phyloP scores from a whole-genome alignment of 2,329 filamentous ascomycete genomes.

The Colletotrichum graminicola region DNA sequence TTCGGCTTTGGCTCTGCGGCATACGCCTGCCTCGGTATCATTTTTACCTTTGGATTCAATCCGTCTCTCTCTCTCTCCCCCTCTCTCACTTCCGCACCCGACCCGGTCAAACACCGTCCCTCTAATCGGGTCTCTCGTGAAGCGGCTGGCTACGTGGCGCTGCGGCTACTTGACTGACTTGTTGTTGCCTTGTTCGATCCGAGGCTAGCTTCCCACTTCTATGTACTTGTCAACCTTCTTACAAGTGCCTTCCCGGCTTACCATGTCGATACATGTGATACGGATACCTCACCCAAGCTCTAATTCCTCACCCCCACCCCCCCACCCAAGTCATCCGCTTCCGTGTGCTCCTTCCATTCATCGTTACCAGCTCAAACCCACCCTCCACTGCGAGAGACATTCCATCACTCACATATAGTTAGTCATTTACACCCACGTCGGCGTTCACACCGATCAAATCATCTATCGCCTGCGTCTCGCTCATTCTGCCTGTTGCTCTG shows the following conservation, averaged over 20 bases:
- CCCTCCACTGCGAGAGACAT: constrained; percentile 38
- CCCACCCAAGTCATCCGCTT: constrained; percentile 20
- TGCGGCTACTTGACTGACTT: constrained; percentile 16
- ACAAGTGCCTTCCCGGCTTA: background rate
- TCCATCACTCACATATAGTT: constrained; percentile 33
- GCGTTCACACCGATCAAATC: constrained; percentile 29
- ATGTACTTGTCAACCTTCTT: constrained; percentile 1
- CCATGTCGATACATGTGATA: constrained; percentile 28
- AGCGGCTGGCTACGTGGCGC: constrained; percentile 16
- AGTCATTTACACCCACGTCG: constrained; percentile 31
- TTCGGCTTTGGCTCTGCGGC: constrained; percentile 37
- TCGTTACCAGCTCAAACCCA: constrained; percentile 34
- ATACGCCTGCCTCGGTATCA: constrained; percentile 40
- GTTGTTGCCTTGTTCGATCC: constrained; percentile 14
- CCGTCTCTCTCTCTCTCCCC: background rate
- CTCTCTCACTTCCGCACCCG: constrained; percentile 4
- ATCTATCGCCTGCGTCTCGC: constrained; percentile 39
- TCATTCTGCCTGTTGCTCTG: constrained; percentile 17
- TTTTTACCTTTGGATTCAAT: background rate
- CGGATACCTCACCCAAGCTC: constrained; percentile 28
- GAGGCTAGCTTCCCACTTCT: background rate
- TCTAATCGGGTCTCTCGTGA: constrained; percentile 10
- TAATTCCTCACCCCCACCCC: constrained; percentile 18
- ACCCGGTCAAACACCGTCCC: constrained; percentile 9
- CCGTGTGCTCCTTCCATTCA: constrained; percentile 21